Conservation (phyloP, 768 basidiomycete genomes). For the Hortiboletus campestris region DNA sequence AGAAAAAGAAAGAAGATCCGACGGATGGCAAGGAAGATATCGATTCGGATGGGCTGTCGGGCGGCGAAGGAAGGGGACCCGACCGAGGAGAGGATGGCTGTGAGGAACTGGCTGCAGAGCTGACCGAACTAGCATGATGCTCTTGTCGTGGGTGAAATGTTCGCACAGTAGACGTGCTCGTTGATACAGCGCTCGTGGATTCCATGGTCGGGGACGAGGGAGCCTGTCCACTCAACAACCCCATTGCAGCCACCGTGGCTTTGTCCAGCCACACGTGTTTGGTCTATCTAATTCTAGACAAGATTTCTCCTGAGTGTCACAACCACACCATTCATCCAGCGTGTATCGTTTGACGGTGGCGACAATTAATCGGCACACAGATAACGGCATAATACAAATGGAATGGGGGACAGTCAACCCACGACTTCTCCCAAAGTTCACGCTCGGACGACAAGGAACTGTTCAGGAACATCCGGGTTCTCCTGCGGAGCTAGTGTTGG, state of each 20-base stretch:
- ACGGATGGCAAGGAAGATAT: conserved; percentile 72
- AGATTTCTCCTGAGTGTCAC: not conserved
- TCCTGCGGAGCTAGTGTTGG: conserved; percentile 53
- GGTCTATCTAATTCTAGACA: conserved; percentile 13
- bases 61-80: conserved; percentile 53
- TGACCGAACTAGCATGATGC: not conserved
- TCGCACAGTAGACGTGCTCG: conserved; percentile 43
- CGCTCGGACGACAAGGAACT: conserved; percentile 61
- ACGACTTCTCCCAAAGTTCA: conserved; percentile 8
- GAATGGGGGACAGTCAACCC: not conserved
- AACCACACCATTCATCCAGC: not conserved
- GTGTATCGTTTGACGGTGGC: not conserved
- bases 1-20: conserved; percentile 76
- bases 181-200: conserved; percentile 17
- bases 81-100: conserved; percentile 49
- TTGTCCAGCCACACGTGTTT: conserved; percentile 32
- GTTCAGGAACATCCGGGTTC: conserved; percentile 66
- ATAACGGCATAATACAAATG: not conserved
- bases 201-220: conserved; percentile 26
- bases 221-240: not conserved
- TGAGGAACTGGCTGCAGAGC: conserved; percentile 26
- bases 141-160: conserved; percentile 29
- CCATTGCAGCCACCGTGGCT: too few species aligned
- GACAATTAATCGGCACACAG: not conserved
- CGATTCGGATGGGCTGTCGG: conserved; percentile 62